Conservation (phyloP, 345 rosid species). For the Iberis pinnata region DNA sequence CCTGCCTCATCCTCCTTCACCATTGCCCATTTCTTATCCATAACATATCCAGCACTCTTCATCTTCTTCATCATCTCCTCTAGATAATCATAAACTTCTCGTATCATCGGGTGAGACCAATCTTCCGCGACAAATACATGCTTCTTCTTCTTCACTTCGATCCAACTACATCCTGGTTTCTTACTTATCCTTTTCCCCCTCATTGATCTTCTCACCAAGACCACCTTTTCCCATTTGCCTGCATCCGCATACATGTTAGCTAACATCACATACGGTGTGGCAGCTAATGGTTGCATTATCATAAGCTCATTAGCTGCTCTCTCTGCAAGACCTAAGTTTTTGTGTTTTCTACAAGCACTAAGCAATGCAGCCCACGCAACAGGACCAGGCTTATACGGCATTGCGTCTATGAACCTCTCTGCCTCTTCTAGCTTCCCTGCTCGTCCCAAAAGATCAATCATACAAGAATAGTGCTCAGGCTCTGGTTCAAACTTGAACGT, state of each 20-base stretch:
- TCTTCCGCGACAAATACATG: conserved; percentile 87
- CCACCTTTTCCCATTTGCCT: conserved; percentile 71
- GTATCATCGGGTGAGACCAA: conserved; percentile 70
- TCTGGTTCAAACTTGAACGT: conserved; percentile 69
- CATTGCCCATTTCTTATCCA: conserved; percentile 61
- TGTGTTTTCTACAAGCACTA: conserved; percentile 70
- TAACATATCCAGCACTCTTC: conserved; percentile 63
- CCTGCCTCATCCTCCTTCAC: conserved; percentile 52
- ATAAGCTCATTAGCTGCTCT: conserved; percentile 62
- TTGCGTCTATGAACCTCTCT: conserved; percentile 56
- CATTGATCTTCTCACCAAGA: conserved; percentile 62
- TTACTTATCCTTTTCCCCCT: conserved; percentile 67
- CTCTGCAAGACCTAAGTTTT: conserved; percentile 54
- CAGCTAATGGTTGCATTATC: conserved; percentile 61
- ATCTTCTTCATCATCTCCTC: conserved; percentile 62
- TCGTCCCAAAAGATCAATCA: conserved; percentile 79
- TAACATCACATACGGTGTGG: conserved; percentile 75
- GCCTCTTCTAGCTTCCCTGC: conserved; percentile 78
- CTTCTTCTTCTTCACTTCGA: conserved; percentile 52
- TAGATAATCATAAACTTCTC: conserved; percentile 45
- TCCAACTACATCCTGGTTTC: conserved; percentile 92
- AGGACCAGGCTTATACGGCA: conserved; percentile 63
- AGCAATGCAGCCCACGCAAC: conserved; percentile 78
- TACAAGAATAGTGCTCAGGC: conserved; percentile 79
- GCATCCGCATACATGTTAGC: conserved; percentile 64